phyloP scores from a whole-genome alignment of 345 rosid genomes.

The Gossypium bickii region DNA sequence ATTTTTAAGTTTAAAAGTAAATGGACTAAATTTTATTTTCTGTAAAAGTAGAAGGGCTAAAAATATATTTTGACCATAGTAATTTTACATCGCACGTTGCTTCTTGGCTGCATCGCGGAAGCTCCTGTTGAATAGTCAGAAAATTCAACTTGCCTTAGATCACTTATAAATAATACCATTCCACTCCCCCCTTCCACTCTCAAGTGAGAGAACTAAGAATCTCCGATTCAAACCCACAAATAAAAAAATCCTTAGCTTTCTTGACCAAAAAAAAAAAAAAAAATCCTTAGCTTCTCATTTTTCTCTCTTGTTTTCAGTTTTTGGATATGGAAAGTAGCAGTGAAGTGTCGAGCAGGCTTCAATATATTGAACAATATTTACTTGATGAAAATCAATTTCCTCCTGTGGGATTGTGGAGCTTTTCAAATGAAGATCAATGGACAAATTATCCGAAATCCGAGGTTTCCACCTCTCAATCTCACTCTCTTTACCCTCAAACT shows the following conservation, averaged over 20 bases:
- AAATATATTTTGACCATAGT: neutral
- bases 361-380: slow-evolving; percentile 47
- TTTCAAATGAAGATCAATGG: slow-evolving; percentile 16
- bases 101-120: slow-evolving; percentile 18
- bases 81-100: neutral
- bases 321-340: slow-evolving; percentile 33
- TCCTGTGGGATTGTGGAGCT: slow-evolving; percentile 19
- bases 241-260: neutral
- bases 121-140: slow-evolving; percentile 20
- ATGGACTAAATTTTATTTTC: too few species aligned
- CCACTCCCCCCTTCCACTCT: slow-evolving; percentile 4
- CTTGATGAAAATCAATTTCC: slow-evolving; percentile 39
- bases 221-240: neutral
- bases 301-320: neutral
- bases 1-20: too few species aligned
- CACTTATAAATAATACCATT: slow-evolving; percentile 6
- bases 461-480: slow-evolving; percentile 16
- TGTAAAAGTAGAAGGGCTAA: too few species aligned
- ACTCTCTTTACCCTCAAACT: slow-evolving; percentile 16
- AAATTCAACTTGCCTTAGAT: neutral
- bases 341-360: slow-evolving; percentile 39
- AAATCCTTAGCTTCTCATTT: neutral
- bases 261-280: too few species aligned
- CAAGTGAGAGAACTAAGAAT: neutral
- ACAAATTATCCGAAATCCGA: slow-evolving; percentile 10